Evolutionary conservation across 75 land plant species (phyloP), one percentile per base, ranked within the genome.

Genomic region (Adiantum capillusveneris): DNA sequence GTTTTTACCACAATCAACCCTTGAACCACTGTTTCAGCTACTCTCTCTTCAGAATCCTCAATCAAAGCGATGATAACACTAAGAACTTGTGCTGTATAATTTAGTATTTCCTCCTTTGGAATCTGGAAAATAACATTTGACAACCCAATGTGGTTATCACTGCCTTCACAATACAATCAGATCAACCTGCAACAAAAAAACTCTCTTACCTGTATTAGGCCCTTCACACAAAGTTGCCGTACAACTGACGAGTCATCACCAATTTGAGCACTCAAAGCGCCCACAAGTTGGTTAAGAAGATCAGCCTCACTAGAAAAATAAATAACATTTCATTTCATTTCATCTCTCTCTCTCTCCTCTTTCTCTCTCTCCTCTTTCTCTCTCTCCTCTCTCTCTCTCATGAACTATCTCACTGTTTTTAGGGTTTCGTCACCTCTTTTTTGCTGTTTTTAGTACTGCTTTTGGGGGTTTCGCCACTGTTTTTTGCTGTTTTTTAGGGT

Each of bases 191-290:
- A 14, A 29, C 1, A 53, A 55, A 58, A 24, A 44, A 46, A 25
- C 1, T 25, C 24, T 61, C 27, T 26, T 27, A 88, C 98, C 98
- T 94, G 84, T 18, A 86, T 85, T 26, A 94, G 77, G 44, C 96
- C 96, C 66, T 79, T 77, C 12, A 94, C 71, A 75, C 91, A 94
- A 27, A 94, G 75, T 17, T 87, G 77, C 62, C 98, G 79, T 18
- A 94, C 96, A 45, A 79, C 67, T 45, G 87, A 70, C 54, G 91
- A 88, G 11, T 89, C 90, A 77, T 94, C 95, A 34, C 96, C 83
- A 59, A 79, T 86, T 73, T 89, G 85, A 30, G 79, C 75, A 64
- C 88, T 89, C 57, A 94, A 52, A 13, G 62, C 85, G 52, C 79
- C 91, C 44, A 89, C 87, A 61, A 94, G 74, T 42, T 94, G 70